phyloP scores from a whole-genome alignment of 257 asterid species.

The Lycium ferocissimum region DNA sequence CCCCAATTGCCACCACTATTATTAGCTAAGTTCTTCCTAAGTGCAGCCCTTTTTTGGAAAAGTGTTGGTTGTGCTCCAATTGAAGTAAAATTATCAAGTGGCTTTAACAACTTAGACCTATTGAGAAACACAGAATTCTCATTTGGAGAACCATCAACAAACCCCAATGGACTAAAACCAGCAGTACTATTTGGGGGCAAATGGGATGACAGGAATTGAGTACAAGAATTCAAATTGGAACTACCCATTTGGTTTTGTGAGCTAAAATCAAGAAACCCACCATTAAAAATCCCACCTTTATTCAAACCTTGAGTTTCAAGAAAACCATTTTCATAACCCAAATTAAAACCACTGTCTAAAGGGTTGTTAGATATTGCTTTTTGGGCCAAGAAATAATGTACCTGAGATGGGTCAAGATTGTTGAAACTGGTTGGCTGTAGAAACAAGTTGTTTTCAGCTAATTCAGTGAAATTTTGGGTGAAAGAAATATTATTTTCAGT shows the following conservation, averaged over 20 bases:
- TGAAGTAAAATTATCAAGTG: conserved; percentile 73
- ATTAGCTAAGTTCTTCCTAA: conserved; percentile 45
- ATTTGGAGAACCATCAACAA: conserved; percentile 47
- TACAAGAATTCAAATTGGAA: conserved; percentile 45
- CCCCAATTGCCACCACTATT: conserved; percentile 46
- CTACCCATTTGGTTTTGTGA: conserved; percentile 48
- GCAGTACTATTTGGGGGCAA: conserved; percentile 40
- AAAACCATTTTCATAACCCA: conserved; percentile 67
- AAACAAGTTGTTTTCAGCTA: conserved; percentile 50
- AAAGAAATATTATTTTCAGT: conserved; percentile 45
- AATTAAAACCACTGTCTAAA: conserved; percentile 47
- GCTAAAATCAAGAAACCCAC: conserved; percentile 52
- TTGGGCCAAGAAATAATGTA: conserved; percentile 58
- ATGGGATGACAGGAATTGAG: conserved; percentile 41
- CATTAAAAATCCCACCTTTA: conserved; percentile 41
- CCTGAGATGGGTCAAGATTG: conserved; percentile 61
- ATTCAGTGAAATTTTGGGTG: conserved; percentile 58
- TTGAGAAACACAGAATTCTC: conserved; percentile 53
- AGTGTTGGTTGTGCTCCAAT: conserved; percentile 84
- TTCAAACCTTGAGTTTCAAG: conserved; percentile 58
- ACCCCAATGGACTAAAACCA: conserved; percentile 54
- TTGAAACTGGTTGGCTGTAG: conserved; percentile 40
- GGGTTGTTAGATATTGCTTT: conserved; percentile 40
- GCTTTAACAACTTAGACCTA: conserved; percentile 77
- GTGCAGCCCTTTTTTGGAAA: conserved; percentile 94